Evolutionary conservation across 1,284 basidiomycete genomes (phyloP).

Genomic region (Neolentinus lepideus): DNA sequence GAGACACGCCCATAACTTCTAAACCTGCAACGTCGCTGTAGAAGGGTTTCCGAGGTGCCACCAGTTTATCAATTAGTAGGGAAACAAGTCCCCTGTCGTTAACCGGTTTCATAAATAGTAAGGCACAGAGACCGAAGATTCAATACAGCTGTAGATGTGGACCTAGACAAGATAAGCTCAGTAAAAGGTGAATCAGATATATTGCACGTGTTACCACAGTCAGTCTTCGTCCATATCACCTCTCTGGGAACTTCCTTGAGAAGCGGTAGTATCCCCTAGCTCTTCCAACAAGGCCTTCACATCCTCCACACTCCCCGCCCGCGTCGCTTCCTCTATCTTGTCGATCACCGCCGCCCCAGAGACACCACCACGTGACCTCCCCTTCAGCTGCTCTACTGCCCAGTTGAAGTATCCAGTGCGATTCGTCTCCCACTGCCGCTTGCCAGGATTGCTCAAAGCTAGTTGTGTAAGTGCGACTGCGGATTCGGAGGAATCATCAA

Average conservation of each 20-base stretch:
- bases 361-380: conserved; percentile 26
- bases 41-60: too few relatives aligned
- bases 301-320: neutral
- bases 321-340: neutral
- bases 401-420: conserved; percentile 62
- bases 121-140: too few relatives aligned
- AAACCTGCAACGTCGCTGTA: too few relatives aligned
- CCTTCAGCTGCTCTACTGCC: conserved; percentile 50
- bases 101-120: too few relatives aligned
- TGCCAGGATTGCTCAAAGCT: conserved; percentile 46
- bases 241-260: neutral
- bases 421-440: conserved; percentile 64
- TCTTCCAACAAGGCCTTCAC: neutral
- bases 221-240: neutral
- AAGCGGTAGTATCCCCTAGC: neutral
- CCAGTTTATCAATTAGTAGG: too few relatives aligned
- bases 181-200: too few relatives aligned
- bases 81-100: too few relatives aligned
- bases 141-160: too few relatives aligned
- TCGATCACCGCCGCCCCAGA: neutral
- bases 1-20: too few relatives aligned
- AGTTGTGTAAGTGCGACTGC: conserved; percentile 28
- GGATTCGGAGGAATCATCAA: conserved; percentile 33
- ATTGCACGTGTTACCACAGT: neutral
- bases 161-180: too few relatives aligned